Conservation (phyloP, 305 asterid genomes). For the Solanum hybrid region DNA sequence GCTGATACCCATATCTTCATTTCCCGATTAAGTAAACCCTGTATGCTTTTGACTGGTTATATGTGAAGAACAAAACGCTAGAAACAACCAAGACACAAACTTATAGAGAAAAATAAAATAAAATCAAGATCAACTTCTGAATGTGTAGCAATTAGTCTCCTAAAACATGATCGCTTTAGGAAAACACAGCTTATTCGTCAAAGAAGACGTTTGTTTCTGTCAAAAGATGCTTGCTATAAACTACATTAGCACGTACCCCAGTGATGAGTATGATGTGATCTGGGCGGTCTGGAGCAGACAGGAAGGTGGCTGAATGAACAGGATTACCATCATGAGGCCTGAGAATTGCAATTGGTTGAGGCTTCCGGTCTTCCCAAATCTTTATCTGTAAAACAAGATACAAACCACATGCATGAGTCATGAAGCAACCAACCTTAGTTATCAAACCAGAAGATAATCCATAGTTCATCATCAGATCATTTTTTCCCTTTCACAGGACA, state of each 20-base stretch:
- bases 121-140: background rate
- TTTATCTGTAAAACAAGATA: constrained; percentile 50
- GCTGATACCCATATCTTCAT: constrained; percentile 81
- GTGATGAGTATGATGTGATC: constrained; percentile 87
- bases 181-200: background rate
- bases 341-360: constrained; percentile 66
- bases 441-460: background rate
- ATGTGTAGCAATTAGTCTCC: background rate
- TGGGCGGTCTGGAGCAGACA: constrained; percentile 77
- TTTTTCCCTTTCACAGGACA: background rate
- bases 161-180: background rate
- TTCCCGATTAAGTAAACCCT: constrained; percentile 87
- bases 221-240: background rate
- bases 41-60: constrained; percentile 6
- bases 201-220: background rate
- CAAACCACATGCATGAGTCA: background rate
- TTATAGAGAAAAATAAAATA: background rate
- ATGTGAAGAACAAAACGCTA: background rate
- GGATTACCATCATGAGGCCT: constrained; percentile 87
- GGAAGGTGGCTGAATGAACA: constrained; percentile 73
- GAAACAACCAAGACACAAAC: background rate
- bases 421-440: background rate
- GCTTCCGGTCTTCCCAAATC: constrained; percentile 85
- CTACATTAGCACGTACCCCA: constrained; percentile 47
- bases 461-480: background rate